These are phyloP conservation scores for Trichoderma koningiopsis DNA, from an alignment of 2,329 filamentous ascomycete genomes.

Conservation along the genomic window DNA sequence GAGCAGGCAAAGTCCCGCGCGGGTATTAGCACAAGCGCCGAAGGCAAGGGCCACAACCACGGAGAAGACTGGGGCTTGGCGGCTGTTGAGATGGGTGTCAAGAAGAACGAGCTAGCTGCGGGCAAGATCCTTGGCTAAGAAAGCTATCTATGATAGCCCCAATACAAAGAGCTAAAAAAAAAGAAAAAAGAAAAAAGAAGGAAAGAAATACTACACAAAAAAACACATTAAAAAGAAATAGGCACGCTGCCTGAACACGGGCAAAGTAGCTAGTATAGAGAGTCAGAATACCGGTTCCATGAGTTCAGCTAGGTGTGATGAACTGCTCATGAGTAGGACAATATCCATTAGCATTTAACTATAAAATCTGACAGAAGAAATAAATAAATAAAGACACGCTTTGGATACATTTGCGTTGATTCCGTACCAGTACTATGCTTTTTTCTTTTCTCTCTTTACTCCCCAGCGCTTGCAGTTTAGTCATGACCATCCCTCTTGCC, in stretches of 20 bases:
- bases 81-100: constrained; percentile 90
- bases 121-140: constrained; percentile 58
- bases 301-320: neutral
- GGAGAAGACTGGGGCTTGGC: constrained; percentile 95
- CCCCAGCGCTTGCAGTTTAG: neutral
- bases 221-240: neutral
- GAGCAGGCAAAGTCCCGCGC: constrained; percentile 85
- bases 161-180: neutral
- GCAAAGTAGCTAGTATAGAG: neutral
- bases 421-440: neutral
- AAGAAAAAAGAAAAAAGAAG: neutral
- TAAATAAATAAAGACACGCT: neutral
- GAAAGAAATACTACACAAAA: neutral
- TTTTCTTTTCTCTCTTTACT: neutral
- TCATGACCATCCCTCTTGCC: constrained; percentile 5
- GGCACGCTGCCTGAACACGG: neutral
- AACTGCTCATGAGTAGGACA: neutral
- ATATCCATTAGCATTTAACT: constrained; percentile 1
- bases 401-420: neutral
- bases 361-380: neutral
- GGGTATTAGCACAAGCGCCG: constrained; percentile 79
- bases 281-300: neutral
- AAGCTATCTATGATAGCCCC: neutral
- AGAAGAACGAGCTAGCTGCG: constrained; percentile 79
- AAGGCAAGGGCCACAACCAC: constrained; percentile 76